A percentile compares a stretch with the other conserved stretches of the same genome.
These are phyloP conservation scores for Aristolochia californica DNA, from an alignment of 164 flowering plant genomes.

Conservation along the genomic window DNA sequence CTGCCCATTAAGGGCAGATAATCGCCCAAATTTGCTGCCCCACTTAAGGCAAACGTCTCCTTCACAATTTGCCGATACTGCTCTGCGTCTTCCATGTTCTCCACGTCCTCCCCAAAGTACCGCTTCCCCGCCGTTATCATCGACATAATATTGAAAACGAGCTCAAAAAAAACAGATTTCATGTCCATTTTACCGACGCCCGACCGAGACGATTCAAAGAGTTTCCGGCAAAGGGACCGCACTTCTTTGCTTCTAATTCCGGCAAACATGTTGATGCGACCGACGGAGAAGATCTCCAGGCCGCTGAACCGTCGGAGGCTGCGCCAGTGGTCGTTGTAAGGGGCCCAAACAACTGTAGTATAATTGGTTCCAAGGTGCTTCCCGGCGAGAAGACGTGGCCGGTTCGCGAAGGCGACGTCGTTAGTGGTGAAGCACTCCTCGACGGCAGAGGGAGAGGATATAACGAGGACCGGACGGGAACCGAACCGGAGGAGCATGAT, in stretches of 20 bases:
- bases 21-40: constrained; percentile 13
- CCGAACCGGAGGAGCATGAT: constrained; percentile 13
- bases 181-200: constrained; percentile 3
- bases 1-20: constrained; percentile 19
- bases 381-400: constrained; percentile 18
- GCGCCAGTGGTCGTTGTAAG: constrained; percentile 17
- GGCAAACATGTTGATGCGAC: constrained; percentile 5
- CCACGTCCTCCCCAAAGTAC: constrained; percentile 7
- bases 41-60: constrained; percentile 10
- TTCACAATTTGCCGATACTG: constrained; percentile 6
- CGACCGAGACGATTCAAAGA: not conserved
- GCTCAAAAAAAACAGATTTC: constrained; percentile 3
- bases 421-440: constrained; percentile 24
- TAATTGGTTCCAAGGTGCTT: constrained; percentile 13
- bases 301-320: constrained; percentile 10
- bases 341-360: constrained; percentile 3
- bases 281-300: constrained; percentile 10
- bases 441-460: constrained; percentile 11
- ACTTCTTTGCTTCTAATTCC: constrained; percentile 8
- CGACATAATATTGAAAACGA: constrained; percentile 8
- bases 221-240: not conserved
- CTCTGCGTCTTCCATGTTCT: constrained; percentile 14
- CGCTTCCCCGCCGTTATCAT: constrained; percentile 6
- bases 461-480: constrained; percentile 9
- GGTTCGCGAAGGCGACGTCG: constrained; percentile 24